phyloP scores from a whole-genome alignment of 495 filamentous ascomycete genomes.

The Penicillium coffeae region DNA sequence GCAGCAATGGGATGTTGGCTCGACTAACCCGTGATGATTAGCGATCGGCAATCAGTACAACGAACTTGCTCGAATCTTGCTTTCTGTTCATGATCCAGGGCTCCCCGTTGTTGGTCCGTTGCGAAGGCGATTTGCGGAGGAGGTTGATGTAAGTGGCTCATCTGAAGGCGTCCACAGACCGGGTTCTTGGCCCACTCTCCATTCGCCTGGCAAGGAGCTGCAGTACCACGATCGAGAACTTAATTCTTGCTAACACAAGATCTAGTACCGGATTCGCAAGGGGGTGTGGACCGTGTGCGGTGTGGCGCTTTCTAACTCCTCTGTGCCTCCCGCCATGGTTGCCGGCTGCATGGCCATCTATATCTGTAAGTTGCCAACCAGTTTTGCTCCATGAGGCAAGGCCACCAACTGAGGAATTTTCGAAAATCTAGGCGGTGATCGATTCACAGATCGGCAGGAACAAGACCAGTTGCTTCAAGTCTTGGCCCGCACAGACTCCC shows the following conservation, averaged over 20 bases:
- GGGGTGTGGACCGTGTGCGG: conserved; percentile 25
- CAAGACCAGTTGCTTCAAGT: conserved; percentile 21
- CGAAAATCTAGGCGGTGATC: conserved; percentile 17
- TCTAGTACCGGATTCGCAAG: conserved; percentile 18
- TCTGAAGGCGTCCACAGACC: background rate
- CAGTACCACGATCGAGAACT: background rate
- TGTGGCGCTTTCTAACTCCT: conserved; percentile 20
- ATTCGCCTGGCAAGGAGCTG: too few relatives aligned
- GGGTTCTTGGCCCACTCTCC: too few relatives aligned
- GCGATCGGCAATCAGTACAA: conserved; percentile 24
- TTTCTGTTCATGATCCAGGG: conserved; percentile 19
- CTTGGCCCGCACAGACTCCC: conserved; percentile 12
- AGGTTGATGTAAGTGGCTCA: conserved; percentile 17
- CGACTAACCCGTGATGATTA: too few relatives aligned
- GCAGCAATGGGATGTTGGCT: too few relatives aligned
- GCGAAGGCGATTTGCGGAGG: conserved; percentile 11
- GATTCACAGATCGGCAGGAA: conserved; percentile 22
- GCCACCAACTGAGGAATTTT: background rate
- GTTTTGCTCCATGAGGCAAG: too few relatives aligned
- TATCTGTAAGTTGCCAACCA: conserved; percentile 23
- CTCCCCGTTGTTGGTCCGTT: conserved; percentile 19
- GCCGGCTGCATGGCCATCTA: conserved; percentile 24
- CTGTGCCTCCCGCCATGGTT: conserved; percentile 24
- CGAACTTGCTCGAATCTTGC: conserved; percentile 16
- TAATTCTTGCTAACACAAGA: background rate